phyloP scores from a whole-genome alignment of 2,329 filamentous ascomycete genomes.

The Nannizziopsis barbatae region DNA sequence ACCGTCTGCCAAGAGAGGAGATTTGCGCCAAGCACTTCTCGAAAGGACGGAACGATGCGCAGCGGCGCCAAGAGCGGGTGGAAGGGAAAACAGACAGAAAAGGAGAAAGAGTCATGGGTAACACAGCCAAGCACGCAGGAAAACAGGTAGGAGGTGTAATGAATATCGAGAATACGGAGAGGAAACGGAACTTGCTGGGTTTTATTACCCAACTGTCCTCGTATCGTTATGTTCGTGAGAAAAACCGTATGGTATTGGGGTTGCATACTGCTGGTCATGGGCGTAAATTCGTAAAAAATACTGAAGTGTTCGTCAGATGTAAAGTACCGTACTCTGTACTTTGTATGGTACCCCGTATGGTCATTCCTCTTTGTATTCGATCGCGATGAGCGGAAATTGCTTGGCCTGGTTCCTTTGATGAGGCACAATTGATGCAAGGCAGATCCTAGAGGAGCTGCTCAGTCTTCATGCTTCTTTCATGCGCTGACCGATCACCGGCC shows the following conservation, averaged over 20 bases:
- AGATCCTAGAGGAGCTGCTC: too few species aligned
- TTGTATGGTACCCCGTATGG: too few species aligned
- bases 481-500: too few species aligned
- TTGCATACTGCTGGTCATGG: too few species aligned
- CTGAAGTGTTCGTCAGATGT: too few species aligned
- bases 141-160: background rate
- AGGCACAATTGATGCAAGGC: too few species aligned
- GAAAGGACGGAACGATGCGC: background rate
- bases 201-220: background rate
- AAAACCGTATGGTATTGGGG: conserved; percentile 1
- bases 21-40: conserved; percentile 9
- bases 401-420: too few species aligned
- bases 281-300: too few species aligned
- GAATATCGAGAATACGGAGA: background rate
- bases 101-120: background rate
- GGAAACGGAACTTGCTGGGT: background rate
- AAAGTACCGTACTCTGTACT: too few species aligned
- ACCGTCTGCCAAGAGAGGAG: conserved; percentile 6
- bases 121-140: conserved; percentile 1
- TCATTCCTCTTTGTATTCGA: too few species aligned
- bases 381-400: too few species aligned
- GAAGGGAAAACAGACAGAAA: conserved; percentile 4
- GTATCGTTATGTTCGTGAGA: background rate
- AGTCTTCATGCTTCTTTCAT: too few species aligned
- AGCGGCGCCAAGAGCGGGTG: conserved; percentile 4